Evolutionary conservation across 345 rosid species (phyloP), one percentile per base, ranked within the genome.

Genomic region (Microcos paniculata): DNA sequence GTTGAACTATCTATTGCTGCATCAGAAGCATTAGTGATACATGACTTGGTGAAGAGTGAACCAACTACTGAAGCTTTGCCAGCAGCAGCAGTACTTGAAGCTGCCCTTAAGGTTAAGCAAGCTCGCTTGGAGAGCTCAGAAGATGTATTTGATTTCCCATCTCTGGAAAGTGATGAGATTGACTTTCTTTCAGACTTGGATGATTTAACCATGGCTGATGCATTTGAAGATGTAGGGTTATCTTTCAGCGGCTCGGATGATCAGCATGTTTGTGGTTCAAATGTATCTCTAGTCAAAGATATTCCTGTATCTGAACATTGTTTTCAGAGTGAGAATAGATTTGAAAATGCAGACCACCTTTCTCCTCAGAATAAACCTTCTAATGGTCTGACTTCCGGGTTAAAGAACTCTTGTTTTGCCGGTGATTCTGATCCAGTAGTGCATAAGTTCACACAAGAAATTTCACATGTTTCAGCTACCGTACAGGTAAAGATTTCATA

Each of bases 1-100:
- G 80, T 90, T 58, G 92, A 89, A 73, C 83, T 87, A 49, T 89
- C 89, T 21, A 79, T 90, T 77, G 89, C 92, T 43, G 95, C 95
- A 61, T 90, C 91, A 18, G 95, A 90, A 84, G 90, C 91, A 40
- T 61, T 90, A 62, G 86, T 78, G 70, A 90, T 90, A 59, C 80
- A 89, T 80, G 90, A 87, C 75, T 55, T 87, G 53, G 81, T 84
- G 75, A 81, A 74, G 62, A 64, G 69, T 73, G 90, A 71, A 30
- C 70, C 85, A 70, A 58, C 62, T 76, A 75, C 83, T 35, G 78
- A 78, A 77, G 64, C 62, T 64, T 76, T 90, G 18, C 70, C 85
- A 6, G 72, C 71, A 33, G 74, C 61, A 80, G 75, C 85, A 55
- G 83, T 90, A 61, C 89, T 90, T 76, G 90, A 90, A 83, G 82